Conservation (phyloP, 768 basidiomycete genomes). For the Leccinum ochraceum region DNA sequence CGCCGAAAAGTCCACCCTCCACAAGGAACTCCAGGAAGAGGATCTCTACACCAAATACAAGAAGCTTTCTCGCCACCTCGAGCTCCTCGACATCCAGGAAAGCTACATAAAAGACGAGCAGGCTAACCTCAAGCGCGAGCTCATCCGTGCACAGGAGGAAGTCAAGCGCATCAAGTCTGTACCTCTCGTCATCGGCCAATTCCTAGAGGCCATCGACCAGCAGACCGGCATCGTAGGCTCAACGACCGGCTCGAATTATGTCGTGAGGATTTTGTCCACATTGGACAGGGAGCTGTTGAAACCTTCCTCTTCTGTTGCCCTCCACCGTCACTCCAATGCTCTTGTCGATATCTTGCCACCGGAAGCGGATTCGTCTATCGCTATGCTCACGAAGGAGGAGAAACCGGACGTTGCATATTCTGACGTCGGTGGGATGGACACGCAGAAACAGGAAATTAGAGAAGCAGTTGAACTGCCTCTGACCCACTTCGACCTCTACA, state of each 20-base stretch:
- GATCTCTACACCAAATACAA: slow-evolving; percentile 98
- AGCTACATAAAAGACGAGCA: slow-evolving; percentile 99
- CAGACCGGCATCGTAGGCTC: slow-evolving; percentile 96
- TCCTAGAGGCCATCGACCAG: slow-evolving; percentile 98
- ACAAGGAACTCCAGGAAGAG: slow-evolving; percentile 85
- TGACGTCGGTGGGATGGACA: slow-evolving; percentile 96
- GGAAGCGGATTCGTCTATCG: slow-evolving; percentile 96
- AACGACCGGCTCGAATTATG: slow-evolving; percentile 97
- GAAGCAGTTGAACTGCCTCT: slow-evolving; percentile 97
- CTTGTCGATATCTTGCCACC: slow-evolving; percentile 98
- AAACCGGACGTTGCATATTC: slow-evolving; percentile 91
- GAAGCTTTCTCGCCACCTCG: slow-evolving; percentile 90
- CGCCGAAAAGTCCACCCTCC: slow-evolving; percentile 84
- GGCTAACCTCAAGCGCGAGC: slow-evolving; percentile 94
- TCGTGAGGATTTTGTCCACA: slow-evolving; percentile 95
- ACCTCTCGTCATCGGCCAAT: slow-evolving; percentile 98
- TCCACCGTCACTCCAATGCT: slow-evolving; percentile 98
- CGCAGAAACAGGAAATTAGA: slow-evolving; percentile 98
- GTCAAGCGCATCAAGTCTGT: slow-evolving; percentile 99
- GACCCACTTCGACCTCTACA: slow-evolving; percentile 97
- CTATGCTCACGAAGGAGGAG: slow-evolving; percentile 93
- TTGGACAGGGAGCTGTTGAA: slow-evolving; percentile 97
- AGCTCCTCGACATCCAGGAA: slow-evolving; percentile 93
- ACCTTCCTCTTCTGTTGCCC: slow-evolving; percentile 95
- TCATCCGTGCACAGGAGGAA: slow-evolving; percentile 98